Conservation (phyloP, 805 yeast genomes). For the Candida tallmaniae region DNA sequence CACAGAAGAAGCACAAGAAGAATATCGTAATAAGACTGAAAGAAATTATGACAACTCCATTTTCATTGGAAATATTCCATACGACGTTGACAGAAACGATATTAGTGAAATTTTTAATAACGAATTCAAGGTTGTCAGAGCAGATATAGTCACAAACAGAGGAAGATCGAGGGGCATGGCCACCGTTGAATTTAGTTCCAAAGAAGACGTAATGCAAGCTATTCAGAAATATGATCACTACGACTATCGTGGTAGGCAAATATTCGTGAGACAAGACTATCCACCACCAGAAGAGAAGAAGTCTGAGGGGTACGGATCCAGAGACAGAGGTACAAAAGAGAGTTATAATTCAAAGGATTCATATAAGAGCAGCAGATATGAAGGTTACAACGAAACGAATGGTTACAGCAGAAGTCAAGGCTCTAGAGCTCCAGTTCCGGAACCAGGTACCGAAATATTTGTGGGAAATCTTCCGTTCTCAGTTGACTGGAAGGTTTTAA, state of each 20-base stretch:
- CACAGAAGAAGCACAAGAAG: constrained; percentile 26
- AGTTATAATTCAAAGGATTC: constrained; percentile 13
- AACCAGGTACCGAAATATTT: constrained; percentile 57
- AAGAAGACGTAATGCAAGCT: constrained; percentile 66
- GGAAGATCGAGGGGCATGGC: constrained; percentile 90
- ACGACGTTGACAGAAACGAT: constrained; percentile 54
- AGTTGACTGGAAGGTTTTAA: constrained; percentile 78
- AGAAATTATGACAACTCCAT: constrained; percentile 67
- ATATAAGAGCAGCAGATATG: constrained; percentile 15
- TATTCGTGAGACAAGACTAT: constrained; percentile 86
- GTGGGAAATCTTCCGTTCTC: constrained; percentile 80
- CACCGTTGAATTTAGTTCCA: constrained; percentile 73
- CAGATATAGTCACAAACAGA: constrained; percentile 74
- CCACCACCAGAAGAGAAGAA: constrained; percentile 58
- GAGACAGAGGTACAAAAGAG: constrained; percentile 21
- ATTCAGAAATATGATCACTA: constrained; percentile 65
- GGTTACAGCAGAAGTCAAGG: constrained; percentile 3
- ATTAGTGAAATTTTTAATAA: constrained; percentile 55
- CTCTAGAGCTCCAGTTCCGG: constrained; percentile 12
- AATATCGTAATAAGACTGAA: constrained; percentile 29
- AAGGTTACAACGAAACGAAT: constrained; percentile 17
- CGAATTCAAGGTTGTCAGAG: constrained; percentile 56
- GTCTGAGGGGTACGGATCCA: constrained; percentile 2
- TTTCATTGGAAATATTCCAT: constrained; percentile 73
- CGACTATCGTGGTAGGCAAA: constrained; percentile 65